phyloP scores from a whole-genome alignment of 2,329 filamentous ascomycete species.

The Erysiphe pulchra region DNA sequence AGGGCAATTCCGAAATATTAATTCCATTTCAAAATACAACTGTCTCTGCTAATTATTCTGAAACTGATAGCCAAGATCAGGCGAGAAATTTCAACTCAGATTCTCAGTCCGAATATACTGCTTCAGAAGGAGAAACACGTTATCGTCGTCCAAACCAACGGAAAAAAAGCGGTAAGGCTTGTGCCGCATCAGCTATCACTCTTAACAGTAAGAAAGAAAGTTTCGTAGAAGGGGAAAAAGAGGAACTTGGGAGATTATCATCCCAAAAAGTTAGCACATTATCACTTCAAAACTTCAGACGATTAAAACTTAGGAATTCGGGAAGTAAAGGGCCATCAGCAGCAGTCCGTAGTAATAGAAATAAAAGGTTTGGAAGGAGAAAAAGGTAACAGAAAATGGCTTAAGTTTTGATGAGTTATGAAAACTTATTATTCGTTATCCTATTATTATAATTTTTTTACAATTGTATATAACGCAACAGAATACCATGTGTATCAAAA shows the following conservation, averaged over 20 bases:
- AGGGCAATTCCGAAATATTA: conserved; percentile 6
- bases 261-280: conserved; percentile 35
- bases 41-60: background rate
- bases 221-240: conserved; percentile 6
- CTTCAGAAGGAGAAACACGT: conserved; percentile 14
- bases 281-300: conserved; percentile 40
- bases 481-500: no score
- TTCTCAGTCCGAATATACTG: conserved; percentile 12
- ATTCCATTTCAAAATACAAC: conserved; percentile 1
- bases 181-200: no score
- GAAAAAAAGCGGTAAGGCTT: no score
- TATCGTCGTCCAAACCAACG: conserved; percentile 9
- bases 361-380: conserved; percentile 31
- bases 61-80: conserved; percentile 2
- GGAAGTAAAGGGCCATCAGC: conserved; percentile 35
- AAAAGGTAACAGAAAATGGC: conserved; percentile 8
- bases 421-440: no score
- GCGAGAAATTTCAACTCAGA: conserved; percentile 13
- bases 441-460: no score
- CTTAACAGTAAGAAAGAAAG: conserved; percentile 6
- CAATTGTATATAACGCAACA: no score
- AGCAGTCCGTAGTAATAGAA: conserved; percentile 11
- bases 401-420: no score
- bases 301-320: conserved; percentile 34
- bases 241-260: conserved; percentile 22